Evolutionary conservation across 169 alveolate species (phyloP).

Genomic region (Perkinsus olseni): DNA sequence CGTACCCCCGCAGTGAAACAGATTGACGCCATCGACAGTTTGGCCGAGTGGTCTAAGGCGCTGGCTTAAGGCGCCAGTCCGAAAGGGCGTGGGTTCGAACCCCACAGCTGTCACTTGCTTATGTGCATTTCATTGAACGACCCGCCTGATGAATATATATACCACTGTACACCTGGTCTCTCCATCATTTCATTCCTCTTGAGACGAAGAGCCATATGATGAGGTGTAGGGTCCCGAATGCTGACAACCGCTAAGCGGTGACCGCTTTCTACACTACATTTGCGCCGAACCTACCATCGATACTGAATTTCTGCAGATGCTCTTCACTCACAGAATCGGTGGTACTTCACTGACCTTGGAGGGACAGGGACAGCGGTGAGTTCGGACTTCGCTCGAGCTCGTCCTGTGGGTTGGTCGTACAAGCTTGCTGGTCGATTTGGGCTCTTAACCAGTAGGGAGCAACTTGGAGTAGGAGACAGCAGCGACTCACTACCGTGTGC

Average conservation of each 20-base stretch:
- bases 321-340: neutral
- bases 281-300: neutral
- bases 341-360: neutral
- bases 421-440: no score
- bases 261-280: neutral
- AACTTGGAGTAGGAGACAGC: no score
- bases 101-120: slow-evolving; percentile 85
- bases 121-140: no score
- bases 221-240: no score
- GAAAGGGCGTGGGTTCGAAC: slow-evolving; percentile 98
- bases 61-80: slow-evolving; percentile 95
- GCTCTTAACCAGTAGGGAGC: no score
- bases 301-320: neutral
- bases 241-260: no score
- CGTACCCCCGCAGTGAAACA: neutral
- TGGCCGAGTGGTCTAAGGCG: slow-evolving; percentile 99
- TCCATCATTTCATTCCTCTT: no score
- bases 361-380: neutral
- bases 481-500: no score
- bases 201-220: no score
- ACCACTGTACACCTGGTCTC: no score
- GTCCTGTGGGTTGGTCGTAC: no score
- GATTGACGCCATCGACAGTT: slow-evolving; percentile 30
- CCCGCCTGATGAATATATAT: no score
- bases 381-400: neutral